Conservation (phyloP, 768 basidiomycete species). For the Crepidotus variabilis region DNA sequence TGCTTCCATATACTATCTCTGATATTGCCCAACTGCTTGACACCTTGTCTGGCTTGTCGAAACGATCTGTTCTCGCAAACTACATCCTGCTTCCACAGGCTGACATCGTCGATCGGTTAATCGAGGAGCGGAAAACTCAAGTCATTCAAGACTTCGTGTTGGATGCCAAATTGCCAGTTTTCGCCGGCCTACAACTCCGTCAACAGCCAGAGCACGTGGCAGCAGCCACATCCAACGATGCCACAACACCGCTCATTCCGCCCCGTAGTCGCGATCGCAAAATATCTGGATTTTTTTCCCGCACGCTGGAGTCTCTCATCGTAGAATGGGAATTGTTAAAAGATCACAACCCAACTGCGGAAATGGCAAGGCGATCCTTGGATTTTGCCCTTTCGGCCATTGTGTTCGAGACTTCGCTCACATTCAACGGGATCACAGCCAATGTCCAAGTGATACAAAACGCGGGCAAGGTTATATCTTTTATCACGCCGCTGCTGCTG, state of each 20-base stretch:
- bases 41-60: constrained; percentile 55
- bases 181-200: background rate
- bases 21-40: constrained; percentile 67
- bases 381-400: constrained; percentile 69
- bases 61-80: constrained; percentile 40
- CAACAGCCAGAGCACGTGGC: background rate
- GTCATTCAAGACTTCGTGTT: constrained; percentile 72
- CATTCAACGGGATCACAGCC: constrained; percentile 58
- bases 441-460: constrained; percentile 62
- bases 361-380: constrained; percentile 60
- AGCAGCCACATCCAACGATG: background rate
- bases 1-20: constrained; percentile 49
- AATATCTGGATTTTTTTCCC: constrained; percentile 59
- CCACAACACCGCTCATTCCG: constrained; percentile 30
- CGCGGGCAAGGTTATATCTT: constrained; percentile 47
- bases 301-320: constrained; percentile 49
- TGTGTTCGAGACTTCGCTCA: constrained; percentile 63
- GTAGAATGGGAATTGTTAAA: constrained; percentile 41
- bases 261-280: constrained; percentile 59
- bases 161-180: constrained; percentile 56
- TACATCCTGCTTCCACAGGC: constrained; percentile 67
- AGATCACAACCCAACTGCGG: constrained; percentile 45
- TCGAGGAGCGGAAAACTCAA: constrained; percentile 52
- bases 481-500: constrained; percentile 35
- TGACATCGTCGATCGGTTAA: constrained; percentile 53